Evolutionary conservation across 2,329 filamentous ascomycete genomes (phyloP), one percentile per base, ranked within the genome.

Genomic region (Didymella pomorum): DNA sequence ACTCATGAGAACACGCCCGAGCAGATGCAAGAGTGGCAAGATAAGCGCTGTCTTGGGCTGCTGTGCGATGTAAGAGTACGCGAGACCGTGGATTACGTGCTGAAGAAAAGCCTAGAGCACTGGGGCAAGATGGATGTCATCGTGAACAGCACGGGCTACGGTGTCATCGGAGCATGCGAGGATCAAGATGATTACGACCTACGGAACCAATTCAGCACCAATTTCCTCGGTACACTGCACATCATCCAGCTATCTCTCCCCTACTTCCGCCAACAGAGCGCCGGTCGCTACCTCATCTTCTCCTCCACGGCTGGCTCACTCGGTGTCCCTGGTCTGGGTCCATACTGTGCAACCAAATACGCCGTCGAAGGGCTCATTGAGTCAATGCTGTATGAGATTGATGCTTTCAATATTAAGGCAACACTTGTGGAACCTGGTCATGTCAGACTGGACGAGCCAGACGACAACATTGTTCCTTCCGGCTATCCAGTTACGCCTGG

Each of bases 261-360:
- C 0, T 92, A 96, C 79, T 96, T 98, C 68, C 88, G 94, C 50
- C 83, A 88, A 63, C 89, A 92, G 64, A 84, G 84, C 31, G 72
- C 76, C 26, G 95, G 95, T 1, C 86, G 93, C 28, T 98, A 97
- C 76, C 83, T 98, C 49, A 96, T 98, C 63, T 97, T 98, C 79
- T 97, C 92, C 72, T 95, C 91, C 9, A 97, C 93, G 0, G 90
- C 90, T 29, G 95, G 95, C 4, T 92, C 94, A 0, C 84, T 97
- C n/a, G 95, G 94, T 2, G 92, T 98, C 0, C 95, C 95, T 0
- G 95, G 95, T 0, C 79, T 98, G 6, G 94, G 94, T 0, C 94
- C 94, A 0, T 98, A 97, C 73, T 98, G 94, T 77, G 95, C 95
- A 1, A 97, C 93, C 16, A 99, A 98, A 76, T 98, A 97, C 78